phyloP scores from a whole-genome alignment of 352 stramenopile genomes.

The Globisporangium polare region DNA sequence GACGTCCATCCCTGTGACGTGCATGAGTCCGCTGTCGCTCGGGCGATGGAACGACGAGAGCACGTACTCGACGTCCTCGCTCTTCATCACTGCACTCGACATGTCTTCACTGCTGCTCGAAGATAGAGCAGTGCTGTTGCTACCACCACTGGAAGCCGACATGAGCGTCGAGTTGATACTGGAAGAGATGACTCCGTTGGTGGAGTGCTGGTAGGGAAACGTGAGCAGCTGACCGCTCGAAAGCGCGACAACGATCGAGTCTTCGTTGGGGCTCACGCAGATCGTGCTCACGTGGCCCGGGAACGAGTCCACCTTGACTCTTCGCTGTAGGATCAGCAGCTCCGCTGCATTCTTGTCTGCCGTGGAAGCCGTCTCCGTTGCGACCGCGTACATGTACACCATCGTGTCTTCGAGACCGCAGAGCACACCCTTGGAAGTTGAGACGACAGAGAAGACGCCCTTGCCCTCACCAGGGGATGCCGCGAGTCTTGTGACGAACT shows the following conservation, averaged over 20 bases:
- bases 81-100: constrained; percentile 26
- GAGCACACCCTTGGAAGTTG: constrained; percentile 73
- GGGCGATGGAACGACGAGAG: constrained; percentile 70
- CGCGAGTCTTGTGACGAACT: constrained; percentile 55
- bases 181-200: constrained; percentile 12
- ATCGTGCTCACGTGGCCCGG: constrained; percentile 41
- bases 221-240: constrained; percentile 62
- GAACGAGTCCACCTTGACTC: constrained; percentile 57
- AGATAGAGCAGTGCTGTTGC: constrained; percentile 6
- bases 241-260: constrained; percentile 59
- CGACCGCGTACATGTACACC: constrained; percentile 66
- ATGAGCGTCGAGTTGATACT: constrained; percentile 18
- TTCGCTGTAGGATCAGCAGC: constrained; percentile 52
- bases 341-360: constrained; percentile 28
- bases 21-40: constrained; percentile 46
- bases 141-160: constrained; percentile 6
- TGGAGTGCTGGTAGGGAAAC: constrained; percentile 67
- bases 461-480: constrained; percentile 49
- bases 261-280: constrained; percentile 74
- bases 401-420: constrained; percentile 69
- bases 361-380: constrained; percentile 24
- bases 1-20: constrained; percentile 89
- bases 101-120: constrained; percentile 18
- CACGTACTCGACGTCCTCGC: constrained; percentile 69
- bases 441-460: constrained; percentile 53